Evolutionary conservation across 305 asterid genomes (phyloP).

Genomic region (Petunia hybrid): DNA sequence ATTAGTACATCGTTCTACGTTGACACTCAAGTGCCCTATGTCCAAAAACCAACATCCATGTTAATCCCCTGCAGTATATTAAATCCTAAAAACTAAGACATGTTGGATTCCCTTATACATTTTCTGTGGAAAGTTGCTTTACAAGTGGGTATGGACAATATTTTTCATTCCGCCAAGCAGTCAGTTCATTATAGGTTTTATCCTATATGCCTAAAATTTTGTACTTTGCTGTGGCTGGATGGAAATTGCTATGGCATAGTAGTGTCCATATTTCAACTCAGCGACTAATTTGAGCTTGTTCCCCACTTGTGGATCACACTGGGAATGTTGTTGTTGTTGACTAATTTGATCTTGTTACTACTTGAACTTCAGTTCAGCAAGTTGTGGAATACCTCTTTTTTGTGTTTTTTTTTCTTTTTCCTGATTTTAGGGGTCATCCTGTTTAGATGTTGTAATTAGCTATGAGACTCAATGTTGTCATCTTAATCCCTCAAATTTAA

Average conservation of each 20-base stretch:
- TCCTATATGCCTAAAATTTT: not conserved
- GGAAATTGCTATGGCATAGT: not conserved
- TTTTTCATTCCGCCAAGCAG: not conserved
- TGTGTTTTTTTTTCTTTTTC: not conserved
- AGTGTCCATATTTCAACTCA: not conserved
- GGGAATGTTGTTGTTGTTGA: not conserved
- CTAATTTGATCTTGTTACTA: not conserved
- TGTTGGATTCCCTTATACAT: not conserved
- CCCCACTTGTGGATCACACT: no score
- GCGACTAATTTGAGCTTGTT: not conserved
- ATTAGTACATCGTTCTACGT: no score
- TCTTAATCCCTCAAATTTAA: not conserved
- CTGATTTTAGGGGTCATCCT: not conserved
- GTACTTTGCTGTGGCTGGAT: not conserved
- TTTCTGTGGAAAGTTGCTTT: not conserved
- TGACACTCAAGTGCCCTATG: not conserved
- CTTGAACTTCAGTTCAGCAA: not conserved
- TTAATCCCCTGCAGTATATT: not conserved
- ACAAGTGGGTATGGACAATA: not conserved
- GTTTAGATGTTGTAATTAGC: not conserved
- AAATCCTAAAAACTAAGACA: slow-evolving; percentile 3
- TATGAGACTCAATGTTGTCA: not conserved
- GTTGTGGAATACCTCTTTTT: not conserved
- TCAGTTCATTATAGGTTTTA: not conserved
- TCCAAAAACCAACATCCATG: not conserved